Evolutionary conservation across 306 rosid genomes (phyloP), one percentile per base, ranked within the genome.

Genomic region (Medicago arabica): DNA sequence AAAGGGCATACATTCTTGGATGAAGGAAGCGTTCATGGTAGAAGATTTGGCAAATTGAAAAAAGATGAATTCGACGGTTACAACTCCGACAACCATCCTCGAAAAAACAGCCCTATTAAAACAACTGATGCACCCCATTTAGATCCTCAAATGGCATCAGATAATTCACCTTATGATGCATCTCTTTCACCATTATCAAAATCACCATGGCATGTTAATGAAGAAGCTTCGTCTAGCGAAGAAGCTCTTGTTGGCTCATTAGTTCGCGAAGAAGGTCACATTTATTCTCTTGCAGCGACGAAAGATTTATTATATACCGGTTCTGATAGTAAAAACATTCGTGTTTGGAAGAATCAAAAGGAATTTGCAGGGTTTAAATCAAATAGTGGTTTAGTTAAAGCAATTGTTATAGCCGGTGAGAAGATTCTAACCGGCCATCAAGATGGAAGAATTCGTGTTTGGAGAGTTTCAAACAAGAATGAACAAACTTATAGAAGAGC

Each of bases 331-430:
- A 95, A 92, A 67, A 95, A 95, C 86, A 90, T 92, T 14, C 80
- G 99, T n/a, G 97, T 95, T 0, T 95, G 99, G 99, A 95, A 90
- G 72, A 86, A 88, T 57, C 97, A 92, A 17, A 82, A 78, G 54
- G 97, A 95, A 39, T 90, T 73, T 7, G 72, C 97, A 0, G 88
- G 87, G 0, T 95, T 95, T 72, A 95, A 89, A 47, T 88, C 96
- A 19, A 85, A 90, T 19, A 88, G 90, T 8, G 98, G 99, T 2
- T 76, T 95, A 61, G 97, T 92, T 0, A 95, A 95, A 80, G 87
- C 97, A 1, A 95, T 95, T 2, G 89, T 95, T 0, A 85, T 90
- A 0, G 91, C 88, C 0, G 81, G 78, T 0, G 85, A 79, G 21
- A 89, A 82, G 51, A 90, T 95, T 72, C 77, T 89, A 66, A 90